Evolutionary conservation across 306 rosid genomes (phyloP).

Genomic region (Sphenostylis stenocarpa): DNA sequence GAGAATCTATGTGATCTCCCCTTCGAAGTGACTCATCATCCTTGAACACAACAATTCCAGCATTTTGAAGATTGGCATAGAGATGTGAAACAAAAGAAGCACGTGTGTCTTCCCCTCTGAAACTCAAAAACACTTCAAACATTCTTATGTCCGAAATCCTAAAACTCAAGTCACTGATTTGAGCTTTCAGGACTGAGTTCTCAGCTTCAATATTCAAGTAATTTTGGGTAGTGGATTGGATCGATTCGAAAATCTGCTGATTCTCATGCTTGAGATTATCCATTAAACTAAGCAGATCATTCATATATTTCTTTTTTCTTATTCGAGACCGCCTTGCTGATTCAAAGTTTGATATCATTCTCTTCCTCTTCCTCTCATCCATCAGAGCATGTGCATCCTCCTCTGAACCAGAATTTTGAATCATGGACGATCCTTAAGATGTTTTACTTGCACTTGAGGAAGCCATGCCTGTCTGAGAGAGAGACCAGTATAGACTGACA

Average conservation of each 20-base stretch:
- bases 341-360: slow-evolving; percentile 86
- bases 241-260: slow-evolving; percentile 49
- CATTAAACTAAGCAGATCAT: slow-evolving; percentile 59
- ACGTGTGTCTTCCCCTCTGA: neutral
- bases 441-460: slow-evolving; percentile 54
- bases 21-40: neutral
- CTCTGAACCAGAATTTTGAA: slow-evolving; percentile 69
- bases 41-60: neutral
- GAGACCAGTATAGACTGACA: too few species aligned
- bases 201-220: slow-evolving; percentile 55
- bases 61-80: neutral
- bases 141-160: too few species aligned
- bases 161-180: slow-evolving; percentile 51
- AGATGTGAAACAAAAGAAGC: neutral
- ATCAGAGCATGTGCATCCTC: slow-evolving; percentile 51
- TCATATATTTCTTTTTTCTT: slow-evolving; percentile 85
- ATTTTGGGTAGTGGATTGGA: slow-evolving; percentile 52
- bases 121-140: neutral
- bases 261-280: slow-evolving; percentile 59
- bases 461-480: slow-evolving; percentile 38
- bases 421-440: slow-evolving; percentile 61
- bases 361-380: slow-evolving; percentile 83
- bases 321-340: slow-evolving; percentile 82
- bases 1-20: neutral
- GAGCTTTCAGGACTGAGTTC: slow-evolving; percentile 78